Percentiles rank a stretch among this genome's conserved stretches.
phyloP scores from a whole-genome alignment of 1,284 basidiomycete genomes.

The Phylloporus sp. region DNA sequence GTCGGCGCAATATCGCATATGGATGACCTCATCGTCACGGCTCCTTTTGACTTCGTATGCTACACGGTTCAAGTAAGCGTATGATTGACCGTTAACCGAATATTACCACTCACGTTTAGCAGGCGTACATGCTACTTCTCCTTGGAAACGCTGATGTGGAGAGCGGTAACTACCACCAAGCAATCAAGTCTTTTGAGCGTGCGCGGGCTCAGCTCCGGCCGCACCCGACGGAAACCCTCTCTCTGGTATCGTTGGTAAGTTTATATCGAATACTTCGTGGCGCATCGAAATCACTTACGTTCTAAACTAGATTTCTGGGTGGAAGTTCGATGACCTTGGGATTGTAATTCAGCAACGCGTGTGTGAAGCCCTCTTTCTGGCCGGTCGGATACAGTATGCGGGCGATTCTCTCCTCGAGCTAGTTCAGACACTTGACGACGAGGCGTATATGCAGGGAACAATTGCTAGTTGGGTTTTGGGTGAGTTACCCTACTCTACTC shows the following conservation, averaged over 20 bases:
- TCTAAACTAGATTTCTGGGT: not conserved
- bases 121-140: not conserved
- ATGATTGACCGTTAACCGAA: not conserved
- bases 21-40: not conserved
- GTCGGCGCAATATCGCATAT: not conserved
- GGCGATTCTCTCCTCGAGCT: too few relatives aligned
- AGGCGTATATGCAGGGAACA: too few relatives aligned
- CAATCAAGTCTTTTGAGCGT: not conserved
- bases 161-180: not conserved
- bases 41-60: not conserved
- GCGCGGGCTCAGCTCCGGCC: not conserved
- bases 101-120: not conserved
- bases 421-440: too few relatives aligned
- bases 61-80: not conserved
- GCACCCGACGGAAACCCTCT: not conserved
- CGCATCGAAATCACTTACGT: not conserved
- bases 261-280: too few relatives aligned
- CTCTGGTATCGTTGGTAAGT: not conserved
- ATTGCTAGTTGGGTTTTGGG: too few relatives aligned
- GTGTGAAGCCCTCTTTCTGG: not conserved
- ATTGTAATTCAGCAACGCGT: not conserved
- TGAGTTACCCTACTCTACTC: too few relatives aligned
- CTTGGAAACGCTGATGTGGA: not conserved
- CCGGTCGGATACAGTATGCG: not conserved
- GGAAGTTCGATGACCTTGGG: not conserved